Evolutionary conservation across 495 filamentous ascomycete species (phyloP).

Genomic region (Penicillium tannophilum): DNA sequence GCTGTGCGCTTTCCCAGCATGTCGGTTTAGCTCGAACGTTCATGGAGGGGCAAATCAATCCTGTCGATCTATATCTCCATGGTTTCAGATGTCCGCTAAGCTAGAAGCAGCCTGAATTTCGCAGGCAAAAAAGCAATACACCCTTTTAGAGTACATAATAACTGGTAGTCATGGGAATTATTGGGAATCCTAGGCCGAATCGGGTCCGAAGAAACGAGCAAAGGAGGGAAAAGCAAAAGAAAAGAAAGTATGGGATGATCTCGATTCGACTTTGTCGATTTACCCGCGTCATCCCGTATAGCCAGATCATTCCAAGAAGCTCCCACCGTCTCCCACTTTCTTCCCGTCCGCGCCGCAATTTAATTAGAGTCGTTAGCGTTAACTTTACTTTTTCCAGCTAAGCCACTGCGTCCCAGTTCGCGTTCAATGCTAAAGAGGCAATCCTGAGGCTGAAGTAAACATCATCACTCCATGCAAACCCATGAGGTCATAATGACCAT

Average conservation of each 20-base stretch:
- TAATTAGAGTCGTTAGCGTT: conserved; percentile 27
- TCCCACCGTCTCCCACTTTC: not conserved
- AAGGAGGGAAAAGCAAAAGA: not conserved
- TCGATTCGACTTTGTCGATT: not conserved
- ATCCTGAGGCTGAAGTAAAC: conserved; percentile 19
- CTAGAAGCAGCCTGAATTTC: conserved; percentile 2
- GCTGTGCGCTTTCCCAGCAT: conserved; percentile 3
- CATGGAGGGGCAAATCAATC: not conserved
- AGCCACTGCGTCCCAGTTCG: conserved; percentile 13
- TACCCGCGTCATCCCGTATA: not conserved
- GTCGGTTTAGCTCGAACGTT: conserved; percentile 8
- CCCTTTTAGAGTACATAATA: not conserved
- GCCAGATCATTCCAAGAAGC: not conserved
- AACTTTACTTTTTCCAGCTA: conserved; percentile 20
- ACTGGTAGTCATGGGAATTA: not conserved
- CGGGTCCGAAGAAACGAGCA: not conserved
- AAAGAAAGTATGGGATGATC: not conserved
- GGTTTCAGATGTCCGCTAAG: conserved; percentile 11
- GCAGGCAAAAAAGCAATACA: conserved; percentile 7
- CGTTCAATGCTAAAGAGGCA: not conserved
- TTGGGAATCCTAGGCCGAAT: not conserved
- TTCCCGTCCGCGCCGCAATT: not conserved
- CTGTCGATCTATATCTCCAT: conserved; percentile 8
- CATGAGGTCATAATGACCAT: conserved; percentile 21
- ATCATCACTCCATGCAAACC: conserved; percentile 13